Evolutionary conservation across 1,284 basidiomycete genomes (phyloP), one percentile per base, ranked within the genome.

Genomic region (Phenoliferia sp.): DNA sequence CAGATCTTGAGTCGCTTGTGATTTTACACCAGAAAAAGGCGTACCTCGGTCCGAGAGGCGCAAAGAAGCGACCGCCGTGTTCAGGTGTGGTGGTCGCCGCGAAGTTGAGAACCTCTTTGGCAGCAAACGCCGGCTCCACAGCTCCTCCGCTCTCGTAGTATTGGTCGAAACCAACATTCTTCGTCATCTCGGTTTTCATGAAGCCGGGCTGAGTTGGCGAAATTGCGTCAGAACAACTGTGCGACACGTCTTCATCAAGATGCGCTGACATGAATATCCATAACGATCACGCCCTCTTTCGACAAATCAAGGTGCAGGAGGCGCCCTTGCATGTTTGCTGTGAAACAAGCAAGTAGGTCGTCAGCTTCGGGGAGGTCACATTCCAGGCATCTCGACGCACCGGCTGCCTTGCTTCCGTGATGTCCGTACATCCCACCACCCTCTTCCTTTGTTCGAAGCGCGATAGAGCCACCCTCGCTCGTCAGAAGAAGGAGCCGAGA

Each of bases 371-470:
- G n/a, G n/a, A n/a, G n/a, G n/a, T n/a, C n/a, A n/a, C n/a, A n/a
- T n/a, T n/a, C n/a, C n/a, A n/a, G n/a, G n/a, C n/a, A n/a, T n/a
- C n/a, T n/a, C n/a, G n/a, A n/a, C n/a, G n/a, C n/a, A n/a, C n/a
- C n/a, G n/a, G 82, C 83, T 6, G 81, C 82, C 74, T 84, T 83
- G 26, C 32, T 12, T 32, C 22, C 82, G 69, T 84, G 83, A 73
- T 84, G 83, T 10, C 80, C 83, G 68, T 80, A 83, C 73, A 81
- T 83, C 16, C 82, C 81, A 5, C 82, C 82, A 32, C 82, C 82
- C 75, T 84, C 83, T 61, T 78, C 79, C 68, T 77, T 75, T 0
- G 82, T 83, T 7, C 82, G 76, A 7, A 83, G 76, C 19, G 74
- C 74, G 64, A 83, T 80, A 3, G 81, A 82, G 0, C 82, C 83